Conservation (phyloP, 148 eudicot species). For the Agrostemma githago region DNA sequence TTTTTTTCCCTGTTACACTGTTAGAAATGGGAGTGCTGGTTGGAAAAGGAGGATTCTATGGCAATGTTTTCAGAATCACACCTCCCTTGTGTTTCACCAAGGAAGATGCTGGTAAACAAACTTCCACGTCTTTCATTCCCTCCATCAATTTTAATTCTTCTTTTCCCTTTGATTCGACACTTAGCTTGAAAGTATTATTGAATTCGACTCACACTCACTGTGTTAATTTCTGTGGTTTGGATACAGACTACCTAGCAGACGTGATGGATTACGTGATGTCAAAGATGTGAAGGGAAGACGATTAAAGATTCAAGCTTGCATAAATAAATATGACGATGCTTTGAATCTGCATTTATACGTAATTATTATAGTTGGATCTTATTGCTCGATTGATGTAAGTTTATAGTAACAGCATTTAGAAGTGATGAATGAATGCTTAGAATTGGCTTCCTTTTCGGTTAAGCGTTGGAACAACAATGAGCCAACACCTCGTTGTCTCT, state of each 20-base stretch:
- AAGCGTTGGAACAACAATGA: conserved; percentile 21
- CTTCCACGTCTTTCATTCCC: background rate
- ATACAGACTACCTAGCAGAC: conserved; percentile 37
- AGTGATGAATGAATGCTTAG: background rate
- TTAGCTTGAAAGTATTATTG: background rate
- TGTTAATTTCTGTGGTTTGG: background rate
- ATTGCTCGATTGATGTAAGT: conserved; percentile 11
- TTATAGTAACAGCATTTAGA: conserved; percentile 1
- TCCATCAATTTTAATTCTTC: background rate
- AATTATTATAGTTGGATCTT: background rate
- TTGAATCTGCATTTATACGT: background rate
- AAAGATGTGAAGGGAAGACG: conserved; percentile 39
- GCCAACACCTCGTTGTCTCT: conserved; percentile 85
- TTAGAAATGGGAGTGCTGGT: conserved; percentile 87
- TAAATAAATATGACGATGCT: conserved; percentile 7
- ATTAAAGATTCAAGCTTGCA: background rate
- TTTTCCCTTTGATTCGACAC: background rate
- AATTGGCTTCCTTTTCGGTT: background rate
- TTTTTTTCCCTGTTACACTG: background rate
- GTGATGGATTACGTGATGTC: conserved; percentile 40
- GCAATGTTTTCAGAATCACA: conserved; percentile 93
- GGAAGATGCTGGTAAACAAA: conserved; percentile 78
- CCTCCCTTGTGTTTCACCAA: conserved; percentile 97
- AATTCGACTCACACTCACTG: conserved; percentile 1
- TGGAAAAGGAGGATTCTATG: conserved; percentile 91